These are phyloP conservation scores for Xylaria acuta DNA, from an alignment of 495 filamentous ascomycete genomes.

Conservation along the genomic window DNA sequence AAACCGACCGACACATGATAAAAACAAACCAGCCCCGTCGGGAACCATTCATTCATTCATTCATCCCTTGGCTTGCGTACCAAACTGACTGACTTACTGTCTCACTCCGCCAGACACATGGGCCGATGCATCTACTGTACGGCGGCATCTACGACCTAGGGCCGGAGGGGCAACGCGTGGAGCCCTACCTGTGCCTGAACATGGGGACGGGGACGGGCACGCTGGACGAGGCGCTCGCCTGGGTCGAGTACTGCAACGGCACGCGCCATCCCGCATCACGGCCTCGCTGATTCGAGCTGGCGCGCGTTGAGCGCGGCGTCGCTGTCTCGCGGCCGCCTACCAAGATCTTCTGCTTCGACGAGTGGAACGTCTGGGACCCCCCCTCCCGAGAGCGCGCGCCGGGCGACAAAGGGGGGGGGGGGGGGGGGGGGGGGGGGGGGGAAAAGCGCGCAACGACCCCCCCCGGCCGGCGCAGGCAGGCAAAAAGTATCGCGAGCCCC, in stretches of 20 bases:
- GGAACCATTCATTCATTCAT: neutral
- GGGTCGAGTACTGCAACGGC: constrained; percentile 84
- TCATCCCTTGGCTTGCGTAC: too few species aligned
- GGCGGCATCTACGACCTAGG: constrained; percentile 81
- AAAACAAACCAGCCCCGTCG: neutral
- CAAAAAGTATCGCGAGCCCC: too few species aligned
- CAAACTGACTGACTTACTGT: neutral
- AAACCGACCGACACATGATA: too few species aligned
- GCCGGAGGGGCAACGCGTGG: constrained; percentile 51
- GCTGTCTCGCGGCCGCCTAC: constrained; percentile 61
- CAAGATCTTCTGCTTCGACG: constrained; percentile 84
- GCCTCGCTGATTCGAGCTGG: constrained; percentile 73
- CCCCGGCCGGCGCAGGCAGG: too few species aligned
- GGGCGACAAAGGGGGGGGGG: too few species aligned
- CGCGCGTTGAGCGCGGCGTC: constrained; percentile 70
- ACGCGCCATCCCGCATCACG: constrained; percentile 72
- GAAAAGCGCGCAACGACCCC: too few species aligned
- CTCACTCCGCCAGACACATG: constrained; percentile 65
- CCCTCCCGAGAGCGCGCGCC: constrained; percentile 72
- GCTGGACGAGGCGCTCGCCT: constrained; percentile 75
- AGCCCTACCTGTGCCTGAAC: constrained; percentile 79
- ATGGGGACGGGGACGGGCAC: constrained; percentile 77
- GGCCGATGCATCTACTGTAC: constrained; percentile 85
- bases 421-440: constrained; percentile 73
- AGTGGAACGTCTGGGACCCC: constrained; percentile 86